Evolutionary conservation across 495 filamentous ascomycete genomes (phyloP), one percentile per base, ranked within the genome.

Genomic region (Neurospora tetraspora): DNA sequence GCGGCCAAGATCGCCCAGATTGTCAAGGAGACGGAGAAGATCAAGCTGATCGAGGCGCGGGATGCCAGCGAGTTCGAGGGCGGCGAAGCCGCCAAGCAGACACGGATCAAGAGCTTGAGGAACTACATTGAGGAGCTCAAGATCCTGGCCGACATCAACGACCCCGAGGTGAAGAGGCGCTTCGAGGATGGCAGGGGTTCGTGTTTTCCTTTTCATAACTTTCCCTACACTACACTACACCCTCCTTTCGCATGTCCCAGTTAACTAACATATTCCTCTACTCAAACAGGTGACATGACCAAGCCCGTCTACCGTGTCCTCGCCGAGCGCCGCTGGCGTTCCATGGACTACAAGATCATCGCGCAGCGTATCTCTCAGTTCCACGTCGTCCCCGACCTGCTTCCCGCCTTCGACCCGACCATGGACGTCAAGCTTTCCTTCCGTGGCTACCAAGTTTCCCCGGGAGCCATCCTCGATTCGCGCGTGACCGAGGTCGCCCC

Each of bases 281-380:
- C 10, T 36, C 43, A 5, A 34, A 31, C 70, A 97, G 94, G 93
- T 69, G 93, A 98, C 79, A 95, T 98, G 94, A 91, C 89, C 82
- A 96, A 97, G 81, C 96, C 96, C 43, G 92, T 99, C 80, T 99
- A 99, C 85, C 93, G 95, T 45, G 90, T 91, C 79, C 89, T 98
- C 68, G 92, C 94, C 70, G 88, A 98, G 79, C 84, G 85, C 71
- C 92, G 95, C 85, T 99, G 96, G 96, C 88, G 91, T 73, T 76
- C 77, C 70, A 75, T 84, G 75, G 86, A 90, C 74, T 92, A 94
- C 83, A 89, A 90, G 74, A 83, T 98, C 72, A 86, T 97, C 68
- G 86, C 90, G 74, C 96, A 99, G 83, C 90, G 96, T 77, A 91
- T 99, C 77, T 86, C 88, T 31, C 94, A 97, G 80, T 92, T 98